Base-by-base conservation (phyloP, 345 rosid species). In the Erucastrum elatum region DNA sequence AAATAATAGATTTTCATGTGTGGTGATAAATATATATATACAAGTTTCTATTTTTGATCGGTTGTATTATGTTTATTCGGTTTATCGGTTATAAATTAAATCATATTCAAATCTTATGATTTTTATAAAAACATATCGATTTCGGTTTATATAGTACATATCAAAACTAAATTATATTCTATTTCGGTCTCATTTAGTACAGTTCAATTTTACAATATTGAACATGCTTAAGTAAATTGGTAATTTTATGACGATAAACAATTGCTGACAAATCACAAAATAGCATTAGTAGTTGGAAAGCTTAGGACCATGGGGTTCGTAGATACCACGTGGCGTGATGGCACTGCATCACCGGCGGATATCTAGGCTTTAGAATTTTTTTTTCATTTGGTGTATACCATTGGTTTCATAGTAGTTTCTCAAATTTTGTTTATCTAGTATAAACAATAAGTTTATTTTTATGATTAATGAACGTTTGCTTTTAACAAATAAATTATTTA, bases 341-440 rank as follows among this genome's bases (percentile, higher is more conserved):
- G 29, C 25, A 64, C 49, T 64, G n/a, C 68, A 4, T 64, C 68
- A 34, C 68, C 68, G 68, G 68, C 68, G 49, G 68, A 34, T 25
- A 64, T 64, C 29, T 5, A 64, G 49, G 68, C 68, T 64, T 64
- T 59, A 10, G 64, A 59, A 26, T 3, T 29, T 26, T 59, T 26
- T 59, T 58, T 59, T 59, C 33, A 59, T 59, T 59, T 59, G 33
- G 64, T 59, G 53, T 44, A 15, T 44, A 12, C 1, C 12, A 44
- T 44, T 44, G 27, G 63, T 21, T 58, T 21, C 63, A 9, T 58
- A 56, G 27, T 17, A 55, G 26, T 55, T 16, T 55, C 26, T 16
- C 26, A 16, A 16, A 16, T 55, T 55, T 55, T 55, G 26, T 16
- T 6, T 16, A 2, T 3, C 35, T 16, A 55, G 26, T 6, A 55